Evolutionary conservation across 2,329 filamentous ascomycete species (phyloP).

Genomic region (Rutstroemia sp.): DNA sequence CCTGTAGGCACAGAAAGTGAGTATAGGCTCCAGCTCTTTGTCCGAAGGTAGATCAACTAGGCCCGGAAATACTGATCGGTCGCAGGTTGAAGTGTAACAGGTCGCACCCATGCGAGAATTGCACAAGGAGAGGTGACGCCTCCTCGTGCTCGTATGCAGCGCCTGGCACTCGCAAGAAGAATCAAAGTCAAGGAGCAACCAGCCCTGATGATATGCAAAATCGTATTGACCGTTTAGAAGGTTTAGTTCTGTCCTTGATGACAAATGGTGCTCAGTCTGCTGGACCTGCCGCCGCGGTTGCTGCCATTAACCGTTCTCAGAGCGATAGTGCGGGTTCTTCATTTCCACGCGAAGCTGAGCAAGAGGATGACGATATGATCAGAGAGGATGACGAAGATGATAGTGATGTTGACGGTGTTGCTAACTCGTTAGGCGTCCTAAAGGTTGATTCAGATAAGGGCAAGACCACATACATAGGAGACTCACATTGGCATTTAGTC

Average conservation of each 20-base stretch:
- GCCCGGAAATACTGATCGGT: conserved; percentile 31
- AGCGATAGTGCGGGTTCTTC: conserved; percentile 27
- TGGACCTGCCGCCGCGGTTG: conserved; percentile 49
- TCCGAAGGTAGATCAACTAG: conserved; percentile 11
- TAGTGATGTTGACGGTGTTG: conserved; percentile 58
- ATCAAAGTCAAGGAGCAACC: conserved; percentile 52
- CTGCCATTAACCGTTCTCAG: conserved; percentile 36
- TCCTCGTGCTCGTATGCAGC: conserved; percentile 79
- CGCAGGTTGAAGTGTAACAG: conserved; percentile 83
- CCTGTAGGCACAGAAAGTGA: conserved; percentile 87
- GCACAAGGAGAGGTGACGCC: conserved; percentile 77
- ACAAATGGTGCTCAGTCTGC: conserved; percentile 68
- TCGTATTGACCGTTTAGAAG: conserved; percentile 90
- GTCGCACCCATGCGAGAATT: conserved; percentile 86
- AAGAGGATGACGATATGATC: conserved; percentile 50
- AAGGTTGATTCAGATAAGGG: conserved; percentile 70
- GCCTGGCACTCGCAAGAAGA: conserved; percentile 64
- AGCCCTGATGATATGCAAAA: conserved; percentile 96
- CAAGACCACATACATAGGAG: conserved; percentile 73
- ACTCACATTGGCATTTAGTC: conserved; percentile 77
- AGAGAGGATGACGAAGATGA: conserved; percentile 49
- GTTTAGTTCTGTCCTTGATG: conserved; percentile 88
- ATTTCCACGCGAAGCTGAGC: conserved; percentile 38
- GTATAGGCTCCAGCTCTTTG: conserved; percentile 24
- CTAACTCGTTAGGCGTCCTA: conserved; percentile 70